Percentiles rank a stretch among this genome's conserved stretches.
These are phyloP conservation scores for Linum lewisii DNA, from an alignment of 345 rosid genomes.

Conservation along the genomic window DNA sequence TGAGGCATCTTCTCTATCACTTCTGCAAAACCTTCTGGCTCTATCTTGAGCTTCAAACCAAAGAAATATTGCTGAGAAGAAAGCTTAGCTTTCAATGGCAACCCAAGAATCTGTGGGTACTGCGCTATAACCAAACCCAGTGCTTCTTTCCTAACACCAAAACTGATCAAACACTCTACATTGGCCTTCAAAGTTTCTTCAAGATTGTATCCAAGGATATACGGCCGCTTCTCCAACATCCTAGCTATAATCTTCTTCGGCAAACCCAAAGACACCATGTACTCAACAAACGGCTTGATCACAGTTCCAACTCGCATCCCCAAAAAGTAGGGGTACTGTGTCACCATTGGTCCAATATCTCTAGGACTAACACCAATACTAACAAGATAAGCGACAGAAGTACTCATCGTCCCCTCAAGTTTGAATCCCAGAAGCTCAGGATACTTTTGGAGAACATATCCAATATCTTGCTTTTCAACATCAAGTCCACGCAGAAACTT, in stretches of 20 bases:
- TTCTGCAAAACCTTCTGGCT: conserved; percentile 67
- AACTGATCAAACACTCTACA: conserved; percentile 71
- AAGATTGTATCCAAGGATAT: conserved; percentile 75
- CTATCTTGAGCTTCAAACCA: conserved; percentile 71
- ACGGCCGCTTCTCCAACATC: conserved; percentile 82
- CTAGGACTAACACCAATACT: conserved; percentile 88
- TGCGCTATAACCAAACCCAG: conserved; percentile 58
- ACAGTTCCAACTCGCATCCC: conserved; percentile 92
- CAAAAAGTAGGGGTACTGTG: conserved; percentile 72
- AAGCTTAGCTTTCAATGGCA: conserved; percentile 81
- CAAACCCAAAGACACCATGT: conserved; percentile 58
- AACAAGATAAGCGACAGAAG: conserved; percentile 83
- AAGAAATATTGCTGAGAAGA: conserved; percentile 84
- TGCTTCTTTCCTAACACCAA: conserved; percentile 54
- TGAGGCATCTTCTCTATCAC: conserved; percentile 89
- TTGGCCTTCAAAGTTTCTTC: conserved; percentile 84
- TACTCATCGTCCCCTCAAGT: conserved; percentile 89
- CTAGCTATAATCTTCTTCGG: conserved; percentile 72
- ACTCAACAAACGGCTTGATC: conserved; percentile 78
- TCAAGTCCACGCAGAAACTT: conserved; percentile 88
- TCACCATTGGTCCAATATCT: conserved; percentile 92
- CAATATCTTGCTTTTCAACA: conserved; percentile 79
- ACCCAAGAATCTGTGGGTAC: conserved; percentile 68
- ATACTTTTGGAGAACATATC: conserved; percentile 70
- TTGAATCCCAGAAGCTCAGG: conserved; percentile 91